A percentile compares a stretch with the other conserved stretches of the same genome.
Conservation (phyloP, 2,329 filamentous ascomycete species). For the Berkeleyomyces basicola region DNA sequence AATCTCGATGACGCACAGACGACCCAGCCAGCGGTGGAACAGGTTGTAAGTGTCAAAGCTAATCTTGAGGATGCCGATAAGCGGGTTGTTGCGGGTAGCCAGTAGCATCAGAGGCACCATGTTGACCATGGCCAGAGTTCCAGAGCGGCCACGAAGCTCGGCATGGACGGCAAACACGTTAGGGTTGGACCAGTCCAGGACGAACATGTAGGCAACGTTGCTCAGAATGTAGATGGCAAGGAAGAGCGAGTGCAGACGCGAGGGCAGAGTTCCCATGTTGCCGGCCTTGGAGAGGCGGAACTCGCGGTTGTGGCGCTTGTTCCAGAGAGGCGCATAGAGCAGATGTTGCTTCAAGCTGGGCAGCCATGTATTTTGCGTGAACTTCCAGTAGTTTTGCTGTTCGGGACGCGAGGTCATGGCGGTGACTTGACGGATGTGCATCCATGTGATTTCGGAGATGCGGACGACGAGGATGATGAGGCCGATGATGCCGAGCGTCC, state of each 20-base stretch:
- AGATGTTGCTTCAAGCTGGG: constrained; percentile 45
- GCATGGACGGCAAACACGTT: constrained; percentile 46
- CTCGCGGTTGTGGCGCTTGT: constrained; percentile 51
- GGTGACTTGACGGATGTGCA: constrained; percentile 40
- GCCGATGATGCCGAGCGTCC: constrained; percentile 39
- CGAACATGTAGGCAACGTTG: constrained; percentile 46
- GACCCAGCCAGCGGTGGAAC: constrained; percentile 64
- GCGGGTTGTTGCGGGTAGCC: constrained; percentile 60
- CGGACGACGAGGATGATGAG: constrained; percentile 37
- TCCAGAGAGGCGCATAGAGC: constrained; percentile 43
- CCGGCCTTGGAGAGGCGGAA: constrained; percentile 43
- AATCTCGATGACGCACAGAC: constrained; percentile 55
- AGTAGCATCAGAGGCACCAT: constrained; percentile 63
- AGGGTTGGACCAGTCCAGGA: constrained; percentile 40
- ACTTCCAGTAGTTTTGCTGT: constrained; percentile 43
- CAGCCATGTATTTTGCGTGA: constrained; percentile 42
- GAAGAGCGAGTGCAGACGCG: constrained; percentile 43
- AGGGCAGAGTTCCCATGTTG: constrained; percentile 48
- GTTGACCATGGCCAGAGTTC: constrained; percentile 55
- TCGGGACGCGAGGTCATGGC: constrained; percentile 37
- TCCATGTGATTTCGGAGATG: constrained; percentile 36
- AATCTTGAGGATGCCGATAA: constrained; percentile 54
- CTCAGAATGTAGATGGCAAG: constrained; percentile 40
- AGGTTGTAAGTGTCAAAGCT: constrained; percentile 75
- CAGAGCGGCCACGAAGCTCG: constrained; percentile 50